Evolutionary conservation across 2,329 filamentous ascomycete species (phyloP), one percentile per base, ranked within the genome.

Genomic region (Madurella fahalii): DNA sequence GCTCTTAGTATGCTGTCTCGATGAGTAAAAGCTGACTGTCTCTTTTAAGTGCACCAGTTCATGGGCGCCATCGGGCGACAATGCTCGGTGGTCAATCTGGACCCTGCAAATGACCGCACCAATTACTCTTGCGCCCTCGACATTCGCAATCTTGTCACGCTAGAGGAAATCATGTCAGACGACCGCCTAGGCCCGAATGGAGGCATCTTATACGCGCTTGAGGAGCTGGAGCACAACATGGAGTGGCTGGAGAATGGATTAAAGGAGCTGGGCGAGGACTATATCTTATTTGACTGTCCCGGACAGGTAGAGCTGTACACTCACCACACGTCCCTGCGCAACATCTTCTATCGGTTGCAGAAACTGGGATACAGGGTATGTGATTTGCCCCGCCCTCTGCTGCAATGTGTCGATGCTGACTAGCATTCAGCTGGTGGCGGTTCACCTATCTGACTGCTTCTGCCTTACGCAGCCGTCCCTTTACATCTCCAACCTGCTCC

Each of bases 261-360:
- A 62, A 88, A 87, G 63, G 82, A 86, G 65, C 77, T 96, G 40
- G 87, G 82, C 74, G 90, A 96, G 61, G 92, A 97, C 64, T 99
- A 97, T 67, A 75, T 99, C 53, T 73, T 99, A 11, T 96, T 99
- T 61, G 94, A 99, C 74, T 97, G 94, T 62, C 94, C 94, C 0
- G 94, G 94, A 0, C 94, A 99, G 70, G 93, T 97, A 47, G 94
- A 99, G 73, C 81, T 99, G 5, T 97, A 96, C 67, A 97, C 93
- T 44, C 94, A 97, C 68, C 94, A 99, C 73, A 85, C 86, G 53
- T 95, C 91, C 13, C 75, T 99, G 62, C 84, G 94, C 54, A 95
- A 95, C 66, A 92, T 99, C 59, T 92, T 99, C 71, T 88, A 91
- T 67, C 85, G 83, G 69, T 79, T 99, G 55, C 89, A 96, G 73